These are phyloP conservation scores for Fusarium torreyae DNA, from an alignment of 2,329 filamentous ascomycete species.

Conservation along the genomic window DNA sequence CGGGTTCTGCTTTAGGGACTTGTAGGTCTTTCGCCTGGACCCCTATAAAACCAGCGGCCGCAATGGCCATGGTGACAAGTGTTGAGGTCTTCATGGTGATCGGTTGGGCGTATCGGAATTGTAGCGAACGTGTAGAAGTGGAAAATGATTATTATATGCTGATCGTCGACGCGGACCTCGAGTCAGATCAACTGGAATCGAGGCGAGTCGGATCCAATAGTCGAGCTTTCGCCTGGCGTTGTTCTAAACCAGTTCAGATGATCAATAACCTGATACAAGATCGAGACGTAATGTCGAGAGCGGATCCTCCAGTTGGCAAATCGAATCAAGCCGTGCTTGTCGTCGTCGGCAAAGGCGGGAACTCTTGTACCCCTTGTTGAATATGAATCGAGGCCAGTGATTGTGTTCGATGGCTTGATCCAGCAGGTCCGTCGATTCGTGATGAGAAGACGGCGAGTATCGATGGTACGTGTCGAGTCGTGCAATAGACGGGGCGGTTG, in stretches of 20 bases:
- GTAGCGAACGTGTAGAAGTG: slow-evolving; percentile 37
- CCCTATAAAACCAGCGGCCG: slow-evolving; percentile 49
- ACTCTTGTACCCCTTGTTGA: slow-evolving; percentile 16
- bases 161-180: slow-evolving; percentile 24
- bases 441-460: slow-evolving; percentile 12
- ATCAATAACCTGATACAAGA: slow-evolving; percentile 16
- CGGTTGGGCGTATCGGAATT: neutral
- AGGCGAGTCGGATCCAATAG: slow-evolving; percentile 24
- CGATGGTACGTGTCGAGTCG: slow-evolving; percentile 33
- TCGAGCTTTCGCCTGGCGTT: slow-evolving; percentile 15
- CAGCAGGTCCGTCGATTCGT: slow-evolving; percentile 30
- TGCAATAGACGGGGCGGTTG: slow-evolving; percentile 30
- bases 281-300: neutral
- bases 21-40: slow-evolving; percentile 50
- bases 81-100: slow-evolving; percentile 54
- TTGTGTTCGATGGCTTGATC: slow-evolving; percentile 24
- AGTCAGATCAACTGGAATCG: slow-evolving; percentile 49
- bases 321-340: slow-evolving; percentile 29
- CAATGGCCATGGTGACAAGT: slow-evolving; percentile 49
- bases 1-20: slow-evolving; percentile 56
- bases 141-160: slow-evolving; percentile 2
- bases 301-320: slow-evolving; percentile 17
- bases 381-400: slow-evolving; percentile 1
- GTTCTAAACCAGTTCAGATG: slow-evolving; percentile 12
- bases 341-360: neutral